Percentiles rank a stretch among this genome's conserved stretches.
Conservation (phyloP, 805 yeast species). For the Teunomyces cretensis region DNA sequence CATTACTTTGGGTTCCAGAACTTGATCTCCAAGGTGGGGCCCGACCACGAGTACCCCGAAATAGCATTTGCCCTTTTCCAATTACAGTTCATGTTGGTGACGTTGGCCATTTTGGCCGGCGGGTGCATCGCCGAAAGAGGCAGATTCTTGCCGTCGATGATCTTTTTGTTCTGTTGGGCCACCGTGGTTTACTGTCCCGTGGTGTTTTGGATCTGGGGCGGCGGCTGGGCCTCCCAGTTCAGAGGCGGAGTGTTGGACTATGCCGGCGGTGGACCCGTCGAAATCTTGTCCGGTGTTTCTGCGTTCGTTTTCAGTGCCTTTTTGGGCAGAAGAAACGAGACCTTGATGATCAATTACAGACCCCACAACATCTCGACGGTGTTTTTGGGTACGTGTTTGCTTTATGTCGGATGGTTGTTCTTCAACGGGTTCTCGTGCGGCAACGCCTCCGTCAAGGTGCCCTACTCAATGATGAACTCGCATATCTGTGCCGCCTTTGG, state of each 20-base stretch:
- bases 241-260: slow-evolving; percentile 91
- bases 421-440: slow-evolving; percentile 91
- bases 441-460: slow-evolving; percentile 78
- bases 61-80: slow-evolving; percentile 84
- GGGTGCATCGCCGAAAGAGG: slow-evolving; percentile 90
- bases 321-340: slow-evolving; percentile 71
- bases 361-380: slow-evolving; percentile 95
- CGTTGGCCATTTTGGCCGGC: slow-evolving; percentile 87
- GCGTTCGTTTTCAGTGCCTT: slow-evolving; percentile 85
- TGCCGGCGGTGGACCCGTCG: slow-evolving; percentile 99
- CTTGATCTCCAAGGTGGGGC: slow-evolving; percentile 46
- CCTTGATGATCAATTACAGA: slow-evolving; percentile 81
- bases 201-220: slow-evolving; percentile 96
- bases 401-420: slow-evolving; percentile 96
- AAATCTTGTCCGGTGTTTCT: slow-evolving; percentile 85
- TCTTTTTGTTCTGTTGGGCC: slow-evolving; percentile 83
- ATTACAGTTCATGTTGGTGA: slow-evolving; percentile 89
- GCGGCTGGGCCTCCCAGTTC: slow-evolving; percentile 81
- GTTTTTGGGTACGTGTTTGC: slow-evolving; percentile 79
- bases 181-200: slow-evolving; percentile 92
- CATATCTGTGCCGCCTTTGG: slow-evolving; percentile 88
- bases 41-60: slow-evolving; percentile 60
- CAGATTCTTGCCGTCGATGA: slow-evolving; percentile 77
- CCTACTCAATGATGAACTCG: slow-evolving; percentile 89
- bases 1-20: slow-evolving; percentile 79